phyloP scores from a whole-genome alignment of 805 yeast species.

The Zygosaccharomyces kombuchaensis region DNA sequence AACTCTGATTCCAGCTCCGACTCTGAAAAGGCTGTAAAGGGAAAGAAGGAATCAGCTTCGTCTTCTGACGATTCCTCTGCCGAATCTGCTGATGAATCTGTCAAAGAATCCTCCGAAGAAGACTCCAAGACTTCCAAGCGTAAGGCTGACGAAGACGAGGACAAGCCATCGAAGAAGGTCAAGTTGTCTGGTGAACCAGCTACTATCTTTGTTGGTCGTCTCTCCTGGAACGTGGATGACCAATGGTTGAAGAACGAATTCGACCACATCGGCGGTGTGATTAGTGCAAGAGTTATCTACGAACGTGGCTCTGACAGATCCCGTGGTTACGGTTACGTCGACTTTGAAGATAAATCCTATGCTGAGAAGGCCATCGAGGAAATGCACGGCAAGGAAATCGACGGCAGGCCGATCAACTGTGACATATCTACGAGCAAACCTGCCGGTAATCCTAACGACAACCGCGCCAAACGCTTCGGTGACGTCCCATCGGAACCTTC shows the following conservation, averaged over 20 bases:
- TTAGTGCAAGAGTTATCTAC: constrained; percentile 85
- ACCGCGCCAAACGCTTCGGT: constrained; percentile 86
- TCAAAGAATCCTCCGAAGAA: constrained; percentile 32
- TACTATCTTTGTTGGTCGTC: constrained; percentile 92
- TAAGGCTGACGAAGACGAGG: constrained; percentile 35
- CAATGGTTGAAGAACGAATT: constrained; percentile 89
- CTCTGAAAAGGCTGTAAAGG: constrained; percentile 15
- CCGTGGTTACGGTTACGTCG: constrained; percentile 97
- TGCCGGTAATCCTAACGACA: constrained; percentile 50
- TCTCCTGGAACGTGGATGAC: constrained; percentile 96
- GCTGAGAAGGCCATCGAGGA: constrained; percentile 86
- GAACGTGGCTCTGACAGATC: constrained; percentile 92
- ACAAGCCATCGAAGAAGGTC: constrained; percentile 45
- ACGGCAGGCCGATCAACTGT: constrained; percentile 92
- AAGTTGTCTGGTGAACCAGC: constrained; percentile 57
- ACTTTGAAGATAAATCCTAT: constrained; percentile 67
- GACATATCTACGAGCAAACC: constrained; percentile 89
- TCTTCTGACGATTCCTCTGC: constrained; percentile 23
- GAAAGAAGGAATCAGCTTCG: constrained; percentile 15
- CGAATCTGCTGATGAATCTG: constrained; percentile 21
- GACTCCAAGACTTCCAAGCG: constrained; percentile 34
- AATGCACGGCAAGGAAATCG: constrained; percentile 90
- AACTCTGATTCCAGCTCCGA: constrained; percentile 28
- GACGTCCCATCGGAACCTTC: constrained; percentile 90
- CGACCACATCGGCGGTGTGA: constrained; percentile 74